These are phyloP conservation scores for Priceomyces haplophilus DNA, from an alignment of 805 yeast genomes.

Conservation along the genomic window DNA sequence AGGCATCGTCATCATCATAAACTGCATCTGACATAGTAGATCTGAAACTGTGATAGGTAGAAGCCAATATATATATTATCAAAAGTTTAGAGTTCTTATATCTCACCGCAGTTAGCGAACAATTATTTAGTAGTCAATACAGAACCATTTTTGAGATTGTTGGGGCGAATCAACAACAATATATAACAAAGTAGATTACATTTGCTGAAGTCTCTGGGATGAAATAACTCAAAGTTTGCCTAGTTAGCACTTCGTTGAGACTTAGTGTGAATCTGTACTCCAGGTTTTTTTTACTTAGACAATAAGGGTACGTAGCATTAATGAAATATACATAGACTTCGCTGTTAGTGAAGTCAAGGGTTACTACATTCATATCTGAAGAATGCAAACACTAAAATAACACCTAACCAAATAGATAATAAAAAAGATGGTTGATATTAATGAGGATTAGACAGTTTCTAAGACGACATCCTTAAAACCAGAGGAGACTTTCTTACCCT, in stretches of 20 bases:
- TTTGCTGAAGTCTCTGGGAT: too few relatives aligned
- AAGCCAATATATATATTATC: neutral
- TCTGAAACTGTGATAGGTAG: neutral
- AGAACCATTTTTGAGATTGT: too few relatives aligned
- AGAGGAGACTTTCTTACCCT: conserved; percentile 91
- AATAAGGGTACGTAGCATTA: conserved; percentile 13
- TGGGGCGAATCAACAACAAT: too few relatives aligned
- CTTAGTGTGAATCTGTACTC: too few relatives aligned
- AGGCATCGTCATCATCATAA: conserved; percentile 39
- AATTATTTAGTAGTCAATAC: neutral
- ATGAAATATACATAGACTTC: conserved; percentile 12
- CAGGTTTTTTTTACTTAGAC: too few relatives aligned
- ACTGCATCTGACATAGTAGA: conserved; percentile 4
- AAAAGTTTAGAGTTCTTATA: neutral
- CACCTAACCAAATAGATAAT: neutral
- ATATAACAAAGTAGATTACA: too few relatives aligned
- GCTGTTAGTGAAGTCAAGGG: neutral
- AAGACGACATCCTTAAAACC: conserved; percentile 97
- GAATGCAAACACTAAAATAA: conserved; percentile 3
- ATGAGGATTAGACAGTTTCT: conserved; percentile 71
- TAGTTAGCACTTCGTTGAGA: too few relatives aligned
- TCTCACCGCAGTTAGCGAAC: neutral
- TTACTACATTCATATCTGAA: conserved; percentile 1
- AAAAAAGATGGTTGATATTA: neutral
- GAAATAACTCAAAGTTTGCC: too few relatives aligned